These are phyloP conservation scores for Botrytis hyacinthi DNA, from an alignment of 2,329 filamentous ascomycete genomes.

Conservation along the genomic window DNA sequence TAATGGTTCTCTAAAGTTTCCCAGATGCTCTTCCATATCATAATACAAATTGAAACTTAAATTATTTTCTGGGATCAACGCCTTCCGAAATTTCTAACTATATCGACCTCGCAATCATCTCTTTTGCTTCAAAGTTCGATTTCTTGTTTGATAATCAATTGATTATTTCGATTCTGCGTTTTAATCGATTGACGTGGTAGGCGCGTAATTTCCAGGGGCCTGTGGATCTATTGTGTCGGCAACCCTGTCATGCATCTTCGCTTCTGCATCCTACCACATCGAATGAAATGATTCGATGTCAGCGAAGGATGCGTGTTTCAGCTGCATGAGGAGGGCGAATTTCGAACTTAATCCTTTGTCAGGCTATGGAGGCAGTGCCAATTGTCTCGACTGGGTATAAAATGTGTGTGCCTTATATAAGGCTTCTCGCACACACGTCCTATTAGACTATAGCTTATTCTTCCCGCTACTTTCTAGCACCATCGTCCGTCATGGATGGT, in stretches of 20 bases:
- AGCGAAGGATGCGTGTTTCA: neutral
- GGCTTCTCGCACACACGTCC: neutral
- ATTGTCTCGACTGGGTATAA: neutral
- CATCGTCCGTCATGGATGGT: conserved; percentile 2
- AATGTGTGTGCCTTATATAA: conserved; percentile 3
- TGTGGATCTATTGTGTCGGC: neutral
- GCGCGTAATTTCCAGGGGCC: neutral
- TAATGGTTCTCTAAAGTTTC: neutral
- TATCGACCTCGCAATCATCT: neutral
- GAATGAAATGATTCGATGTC: conserved; percentile 9
- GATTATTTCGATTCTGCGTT: neutral
- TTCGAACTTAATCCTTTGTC: neutral
- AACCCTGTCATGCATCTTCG: neutral
- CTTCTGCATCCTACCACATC: neutral
- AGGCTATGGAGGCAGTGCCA: conserved; percentile 5
- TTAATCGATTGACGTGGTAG: neutral
- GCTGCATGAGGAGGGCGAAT: neutral
- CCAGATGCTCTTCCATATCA: neutral
- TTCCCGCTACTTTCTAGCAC: neutral
- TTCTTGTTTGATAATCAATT: neutral
- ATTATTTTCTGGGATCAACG: rapidly evolving
- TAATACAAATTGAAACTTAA: neutral
- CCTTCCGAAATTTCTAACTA: neutral
- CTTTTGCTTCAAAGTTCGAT: neutral
- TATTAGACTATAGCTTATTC: neutral